Base-by-base conservation (phyloP, 1,284 basidiomycete species). In the Ceratobasidium sp. region DNA sequence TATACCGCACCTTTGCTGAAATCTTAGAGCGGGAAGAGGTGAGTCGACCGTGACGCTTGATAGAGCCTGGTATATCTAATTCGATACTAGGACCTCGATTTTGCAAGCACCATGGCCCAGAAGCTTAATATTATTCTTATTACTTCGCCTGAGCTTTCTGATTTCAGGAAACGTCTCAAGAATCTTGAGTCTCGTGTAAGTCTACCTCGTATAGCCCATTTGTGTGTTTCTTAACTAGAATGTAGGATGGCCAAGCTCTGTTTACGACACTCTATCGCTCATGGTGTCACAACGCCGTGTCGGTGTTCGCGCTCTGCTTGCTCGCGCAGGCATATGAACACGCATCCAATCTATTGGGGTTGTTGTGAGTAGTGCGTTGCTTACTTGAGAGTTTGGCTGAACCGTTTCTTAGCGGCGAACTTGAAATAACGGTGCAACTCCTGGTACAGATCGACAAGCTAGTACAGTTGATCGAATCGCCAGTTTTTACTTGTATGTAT, bases 261-360 rank as follows among this genome's bases (percentile, higher is more conserved):
- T 99, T 99, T 81, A 93, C 92, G 0, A 94, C 93, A 0, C 85
- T 99, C 22, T 99, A 99, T 81, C 89, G 95, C 47, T 98, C 96
- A 48, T 99, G 98, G 97, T 99, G 96, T 82, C 98, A 99, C 81
- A 99, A 99, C 80, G 94, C 98, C 0, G 96, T 99, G 29, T 93
- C 98, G 0, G 96, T 96, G 0, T 98, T 99, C 81, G 95, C 96
- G 0, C 87, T 99, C 2, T 99, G 98, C 82, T 87, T 99, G 24
- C 86, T 99, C 14, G 96, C 97, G 0, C 98, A 99, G 83, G 97
- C 97, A 3, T 99, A 99, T 80, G 98, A 99, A 81, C 98, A 99
- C 83, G 98, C 98, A 0, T 98, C 95, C 51, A 98, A 97, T 82
- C 87, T 99, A 33, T 86, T 99, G n/a, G 92, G 94, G 75, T 98